Percentiles rank a stretch among this genome's conserved stretches.
Evolutionary conservation across 176 grass and related monocot genomes (phyloP).

Genomic region (Hsuehochloa calcarea): DNA sequence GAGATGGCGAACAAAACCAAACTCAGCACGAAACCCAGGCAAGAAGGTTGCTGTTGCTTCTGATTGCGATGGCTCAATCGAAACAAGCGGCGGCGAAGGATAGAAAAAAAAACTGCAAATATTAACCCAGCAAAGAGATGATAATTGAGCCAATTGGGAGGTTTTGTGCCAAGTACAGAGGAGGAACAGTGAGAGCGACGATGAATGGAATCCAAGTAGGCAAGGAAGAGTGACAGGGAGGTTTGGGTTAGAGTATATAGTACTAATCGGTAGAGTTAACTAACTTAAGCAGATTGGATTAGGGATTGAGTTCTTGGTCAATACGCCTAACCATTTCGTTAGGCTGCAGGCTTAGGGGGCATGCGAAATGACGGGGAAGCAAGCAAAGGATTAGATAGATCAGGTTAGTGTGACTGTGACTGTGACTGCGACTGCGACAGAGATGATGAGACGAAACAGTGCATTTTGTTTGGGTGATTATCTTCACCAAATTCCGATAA

Average conservation of each 20-base stretch:
- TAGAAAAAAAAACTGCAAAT: background rate
- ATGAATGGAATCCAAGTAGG: background rate
- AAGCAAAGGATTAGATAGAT: background rate
- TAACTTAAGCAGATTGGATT: background rate
- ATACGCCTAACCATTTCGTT: background rate
- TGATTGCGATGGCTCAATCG: background rate
- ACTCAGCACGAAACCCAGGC: slow-evolving; percentile 18
- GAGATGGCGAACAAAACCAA: slow-evolving; percentile 17
- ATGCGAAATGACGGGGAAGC: background rate
- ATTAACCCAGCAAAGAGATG: background rate
- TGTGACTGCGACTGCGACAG: background rate
- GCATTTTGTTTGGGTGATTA: background rate
- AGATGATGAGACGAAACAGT: background rate
- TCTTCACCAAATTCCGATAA: background rate
- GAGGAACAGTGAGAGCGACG: background rate
- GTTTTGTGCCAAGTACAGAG: background rate
- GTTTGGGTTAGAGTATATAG: background rate
- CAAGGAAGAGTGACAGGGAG: background rate
- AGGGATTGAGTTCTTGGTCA: background rate
- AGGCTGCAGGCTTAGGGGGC: background rate
- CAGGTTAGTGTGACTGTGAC: background rate
- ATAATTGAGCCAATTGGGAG: background rate
- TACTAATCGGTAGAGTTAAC: too few relatives aligned
- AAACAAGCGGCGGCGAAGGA: background rate
- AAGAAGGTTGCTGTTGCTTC: background rate